Conservation (phyloP, 2,329 filamentous ascomycete species). For the Nothophoma quercina region DNA sequence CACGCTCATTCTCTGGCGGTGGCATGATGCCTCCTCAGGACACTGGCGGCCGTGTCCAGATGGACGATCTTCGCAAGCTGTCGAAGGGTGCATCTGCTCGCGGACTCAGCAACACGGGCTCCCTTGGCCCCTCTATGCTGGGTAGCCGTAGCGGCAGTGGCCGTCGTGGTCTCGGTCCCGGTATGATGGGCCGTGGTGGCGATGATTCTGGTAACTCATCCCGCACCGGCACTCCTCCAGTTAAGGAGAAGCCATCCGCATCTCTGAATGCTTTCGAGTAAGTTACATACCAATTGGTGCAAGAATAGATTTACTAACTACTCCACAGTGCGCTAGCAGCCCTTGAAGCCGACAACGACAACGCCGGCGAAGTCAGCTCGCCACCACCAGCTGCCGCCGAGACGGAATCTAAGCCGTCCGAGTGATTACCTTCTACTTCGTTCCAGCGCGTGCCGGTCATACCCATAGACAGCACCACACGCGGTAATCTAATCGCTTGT, state of each 20-base stretch:
- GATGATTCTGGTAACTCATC: conserved; percentile 90
- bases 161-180: conserved; percentile 75
- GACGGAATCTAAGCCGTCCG: conserved; percentile 44
- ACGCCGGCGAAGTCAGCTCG: conserved; percentile 66
- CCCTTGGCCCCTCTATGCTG: conserved; percentile 85
- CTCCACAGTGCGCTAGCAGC: conserved; percentile 59
- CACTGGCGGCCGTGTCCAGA: conserved; percentile 81
- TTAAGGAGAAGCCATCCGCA: conserved; percentile 70
- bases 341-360: conserved; percentile 65
- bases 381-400: conserved; percentile 68
- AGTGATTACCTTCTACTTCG: conserved; percentile 47
- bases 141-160: conserved; percentile 90
- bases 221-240: conserved; percentile 85
- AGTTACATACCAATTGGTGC: conserved; percentile 44
- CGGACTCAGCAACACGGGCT: conserved; percentile 63
- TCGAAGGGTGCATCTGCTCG: conserved; percentile 65
- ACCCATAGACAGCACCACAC: conserved; percentile 47
- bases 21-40: conserved; percentile 75
- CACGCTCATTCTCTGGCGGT: conserved; percentile 78
- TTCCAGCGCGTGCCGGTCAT: conserved; percentile 45
- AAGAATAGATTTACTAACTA: conserved; percentile 26
- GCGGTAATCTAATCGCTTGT: conserved; percentile 51
- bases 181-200: conserved; percentile 67
- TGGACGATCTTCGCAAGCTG: conserved; percentile 89
- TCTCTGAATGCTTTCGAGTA: conserved; percentile 92